Evolutionary conservation across 768 basidiomycete species (phyloP).

Genomic region (Rubroboletus pulcherrimus): DNA sequence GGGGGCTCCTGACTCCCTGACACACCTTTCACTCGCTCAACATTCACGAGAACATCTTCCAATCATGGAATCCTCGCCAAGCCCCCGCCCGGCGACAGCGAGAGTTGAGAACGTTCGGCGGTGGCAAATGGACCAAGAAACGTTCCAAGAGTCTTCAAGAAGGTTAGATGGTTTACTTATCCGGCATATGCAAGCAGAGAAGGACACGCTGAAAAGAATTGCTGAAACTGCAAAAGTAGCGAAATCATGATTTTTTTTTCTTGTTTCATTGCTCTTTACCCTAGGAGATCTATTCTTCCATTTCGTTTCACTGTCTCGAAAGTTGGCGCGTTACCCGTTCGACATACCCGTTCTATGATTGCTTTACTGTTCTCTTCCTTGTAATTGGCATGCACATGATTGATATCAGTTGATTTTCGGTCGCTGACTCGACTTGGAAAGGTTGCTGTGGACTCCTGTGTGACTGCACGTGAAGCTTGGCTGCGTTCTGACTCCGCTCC

Average conservation of each 20-base stretch:
- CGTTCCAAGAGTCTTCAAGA: constrained; percentile 53
- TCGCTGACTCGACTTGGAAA: neutral
- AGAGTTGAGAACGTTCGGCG: constrained; percentile 23
- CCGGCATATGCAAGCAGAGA: constrained; percentile 81
- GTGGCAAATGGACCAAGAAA: constrained; percentile 32
- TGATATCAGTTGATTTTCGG: constrained; percentile 14
- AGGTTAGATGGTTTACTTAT: constrained; percentile 76
- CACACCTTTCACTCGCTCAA: constrained; percentile 32
- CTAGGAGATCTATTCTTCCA: constrained; percentile 6
- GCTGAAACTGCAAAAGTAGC: constrained; percentile 44
- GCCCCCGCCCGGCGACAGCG: constrained; percentile 14
- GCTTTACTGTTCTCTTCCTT: constrained; percentile 17
- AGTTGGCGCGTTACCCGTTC: constrained; percentile 14
- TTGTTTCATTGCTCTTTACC: constrained; percentile 8
- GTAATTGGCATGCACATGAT: constrained; percentile 28
- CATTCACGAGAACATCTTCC: constrained; percentile 43
- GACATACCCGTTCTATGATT: constrained; percentile 27
- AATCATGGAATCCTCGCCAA: constrained; percentile 6
- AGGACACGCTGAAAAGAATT: constrained; percentile 74
- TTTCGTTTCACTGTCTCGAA: constrained; percentile 2
- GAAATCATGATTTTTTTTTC: constrained; percentile 19
- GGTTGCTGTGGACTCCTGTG: constrained; percentile 5
- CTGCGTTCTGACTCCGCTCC: constrained; percentile 34
- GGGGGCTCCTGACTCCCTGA: constrained; percentile 29
- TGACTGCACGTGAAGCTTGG: constrained; percentile 25